A percentile compares a stretch with the other conserved stretches of the same genome.
Conservation (phyloP, 495 filamentous ascomycete genomes). For the Penicillium fimorum region DNA sequence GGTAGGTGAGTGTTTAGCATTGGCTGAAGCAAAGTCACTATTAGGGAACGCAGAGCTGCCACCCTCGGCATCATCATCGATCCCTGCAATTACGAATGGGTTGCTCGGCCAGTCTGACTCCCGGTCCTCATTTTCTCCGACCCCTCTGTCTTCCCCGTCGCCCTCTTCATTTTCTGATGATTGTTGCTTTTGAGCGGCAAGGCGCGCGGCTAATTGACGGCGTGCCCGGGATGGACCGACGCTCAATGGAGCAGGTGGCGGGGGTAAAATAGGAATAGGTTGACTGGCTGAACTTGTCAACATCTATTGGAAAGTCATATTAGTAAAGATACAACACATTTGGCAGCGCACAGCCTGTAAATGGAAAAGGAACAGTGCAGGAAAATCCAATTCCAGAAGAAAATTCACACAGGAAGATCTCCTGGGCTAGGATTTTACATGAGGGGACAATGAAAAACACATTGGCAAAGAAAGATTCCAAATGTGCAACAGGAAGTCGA, state of each 20-base stretch:
- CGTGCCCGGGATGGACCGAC: conserved; percentile 83
- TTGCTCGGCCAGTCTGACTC: conserved; percentile 42
- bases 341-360: neutral
- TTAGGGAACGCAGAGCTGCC: conserved; percentile 38
- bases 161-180: conserved; percentile 27
- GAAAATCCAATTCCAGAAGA: neutral
- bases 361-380: neutral
- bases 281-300: conserved; percentile 40
- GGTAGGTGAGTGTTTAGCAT: conserved; percentile 33
- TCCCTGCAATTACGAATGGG: conserved; percentile 44
- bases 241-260: conserved; percentile 55
- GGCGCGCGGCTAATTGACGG: conserved; percentile 75
- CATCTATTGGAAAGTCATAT: conserved; percentile 22
- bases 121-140: conserved; percentile 14
- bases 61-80: conserved; percentile 48
- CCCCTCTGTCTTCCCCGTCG: conserved; percentile 32
- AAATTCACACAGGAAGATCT: neutral
- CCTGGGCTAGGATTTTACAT: neutral
- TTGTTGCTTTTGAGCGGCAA: conserved; percentile 73
- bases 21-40: conserved; percentile 33
- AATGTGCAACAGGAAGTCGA: neutral
- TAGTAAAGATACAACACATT: conserved; percentile 9
- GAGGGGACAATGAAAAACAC: neutral
- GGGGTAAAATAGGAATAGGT: conserved; percentile 47
- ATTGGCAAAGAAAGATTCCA: neutral